A percentile compares a stretch with the other conserved stretches of the same genome.
Conservation (phyloP, 768 basidiomycete species). For the Boletus coccyginus region DNA sequence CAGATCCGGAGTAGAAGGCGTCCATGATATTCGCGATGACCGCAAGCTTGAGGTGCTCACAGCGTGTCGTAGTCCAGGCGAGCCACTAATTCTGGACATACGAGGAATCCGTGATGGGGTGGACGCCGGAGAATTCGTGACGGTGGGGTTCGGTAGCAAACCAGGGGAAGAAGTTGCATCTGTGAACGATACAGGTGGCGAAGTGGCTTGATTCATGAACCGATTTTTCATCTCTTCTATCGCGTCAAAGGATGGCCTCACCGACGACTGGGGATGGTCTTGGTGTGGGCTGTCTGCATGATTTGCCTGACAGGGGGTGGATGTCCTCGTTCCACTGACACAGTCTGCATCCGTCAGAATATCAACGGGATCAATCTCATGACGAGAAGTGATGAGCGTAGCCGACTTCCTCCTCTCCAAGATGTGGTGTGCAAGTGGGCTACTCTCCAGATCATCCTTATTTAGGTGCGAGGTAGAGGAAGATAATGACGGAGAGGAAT, state of each 20-base stretch:
- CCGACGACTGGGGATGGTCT: constrained; percentile 7
- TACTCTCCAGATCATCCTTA: constrained; percentile 23
- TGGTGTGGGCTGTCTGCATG: constrained; percentile 11
- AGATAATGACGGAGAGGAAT: constrained; percentile 27
- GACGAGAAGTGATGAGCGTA: constrained; percentile 4
- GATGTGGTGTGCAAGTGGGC: constrained; percentile 27
- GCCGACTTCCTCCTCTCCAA: constrained; percentile 20
- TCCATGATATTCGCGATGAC: constrained; percentile 30
- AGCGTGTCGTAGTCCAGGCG: constrained; percentile 27
- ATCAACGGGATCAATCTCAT: constrained; percentile 2
- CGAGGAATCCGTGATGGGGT: constrained; percentile 32
- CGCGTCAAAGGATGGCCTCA: constrained; percentile 43
- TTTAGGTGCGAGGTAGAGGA: constrained; percentile 18
- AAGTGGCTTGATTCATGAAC: constrained; percentile 38
- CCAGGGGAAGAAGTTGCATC: constrained; percentile 15
- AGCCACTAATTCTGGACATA: constrained; percentile 20
- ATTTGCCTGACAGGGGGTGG: constrained; percentile 7
- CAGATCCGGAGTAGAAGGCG: constrained; percentile 59
- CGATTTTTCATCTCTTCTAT: constrained; percentile 64
- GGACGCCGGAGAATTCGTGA: constrained; percentile 5
- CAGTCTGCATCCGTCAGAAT: background rate
- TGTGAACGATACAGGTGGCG: constrained; percentile 24
- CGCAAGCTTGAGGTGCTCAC: constrained; percentile 28
- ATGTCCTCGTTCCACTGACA: constrained; percentile 13
- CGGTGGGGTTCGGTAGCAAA: constrained; percentile 10